A percentile compares a stretch with the other conserved stretches of the same genome.
phyloP scores from a whole-genome alignment of 1,284 basidiomycete species.

The Leccinum laetum region DNA sequence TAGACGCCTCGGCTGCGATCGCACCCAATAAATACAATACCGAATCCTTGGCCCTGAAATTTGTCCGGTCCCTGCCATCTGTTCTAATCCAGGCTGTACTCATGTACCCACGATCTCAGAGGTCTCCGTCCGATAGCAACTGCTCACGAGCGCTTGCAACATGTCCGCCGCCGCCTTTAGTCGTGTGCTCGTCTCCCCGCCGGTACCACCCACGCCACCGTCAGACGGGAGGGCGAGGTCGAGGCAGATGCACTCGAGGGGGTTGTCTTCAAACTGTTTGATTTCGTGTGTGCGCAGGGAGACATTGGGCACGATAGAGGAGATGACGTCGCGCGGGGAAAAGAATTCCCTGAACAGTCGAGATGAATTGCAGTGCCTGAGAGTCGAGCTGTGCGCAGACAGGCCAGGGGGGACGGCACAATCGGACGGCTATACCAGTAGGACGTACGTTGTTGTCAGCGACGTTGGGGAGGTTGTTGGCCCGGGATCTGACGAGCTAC shows the following conservation, averaged over 20 bases:
- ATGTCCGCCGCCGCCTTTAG: slow-evolving; percentile 94
- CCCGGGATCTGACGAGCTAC: slow-evolving; percentile 69
- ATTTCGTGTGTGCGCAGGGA: slow-evolving; percentile 84
- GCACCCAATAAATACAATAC: too few species aligned
- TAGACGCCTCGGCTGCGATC: too few species aligned
- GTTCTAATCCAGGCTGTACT: too few species aligned
- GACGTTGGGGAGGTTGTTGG: slow-evolving; percentile 62
- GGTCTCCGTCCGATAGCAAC: slow-evolving; percentile 81
- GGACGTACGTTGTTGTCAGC: slow-evolving; percentile 78
- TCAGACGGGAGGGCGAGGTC: slow-evolving; percentile 79
- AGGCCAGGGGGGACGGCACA: background rate
- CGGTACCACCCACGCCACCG: slow-evolving; percentile 12
- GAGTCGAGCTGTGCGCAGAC: slow-evolving; percentile 70
- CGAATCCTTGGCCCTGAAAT: too few species aligned
- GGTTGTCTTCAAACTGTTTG: slow-evolving; percentile 96
- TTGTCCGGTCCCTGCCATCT: too few species aligned
- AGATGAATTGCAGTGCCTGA: slow-evolving; percentile 90
- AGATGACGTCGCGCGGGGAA: slow-evolving; percentile 77
- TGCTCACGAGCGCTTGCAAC: slow-evolving; percentile 77
- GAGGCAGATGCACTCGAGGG: slow-evolving; percentile 91
- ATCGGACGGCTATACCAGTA: background rate
- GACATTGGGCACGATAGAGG: slow-evolving; percentile 86
- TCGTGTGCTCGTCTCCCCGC: slow-evolving; percentile 53
- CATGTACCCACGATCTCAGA: too few species aligned
- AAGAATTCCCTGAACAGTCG: slow-evolving; percentile 77